Percentiles rank a stretch among this genome's conserved stretches.
phyloP scores from a whole-genome alignment of 768 basidiomycete species.

The Russula foetens region DNA sequence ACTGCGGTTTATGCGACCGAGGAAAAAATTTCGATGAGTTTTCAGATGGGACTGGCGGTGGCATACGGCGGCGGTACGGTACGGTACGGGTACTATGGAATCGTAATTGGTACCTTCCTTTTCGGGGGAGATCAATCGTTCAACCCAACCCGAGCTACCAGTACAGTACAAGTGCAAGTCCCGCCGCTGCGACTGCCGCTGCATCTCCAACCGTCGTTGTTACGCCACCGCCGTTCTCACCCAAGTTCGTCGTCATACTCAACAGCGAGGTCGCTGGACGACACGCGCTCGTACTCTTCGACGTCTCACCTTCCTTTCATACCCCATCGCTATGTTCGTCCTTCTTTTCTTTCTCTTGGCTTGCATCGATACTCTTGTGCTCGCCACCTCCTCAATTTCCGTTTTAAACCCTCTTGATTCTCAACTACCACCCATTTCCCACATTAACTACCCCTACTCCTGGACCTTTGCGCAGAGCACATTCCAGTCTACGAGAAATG shows the following conservation, averaged over 20 bases:
- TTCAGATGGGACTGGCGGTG: neutral
- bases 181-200: no score
- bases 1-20: neutral
- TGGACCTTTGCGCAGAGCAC: conserved; percentile 65
- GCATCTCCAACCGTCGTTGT: neutral
- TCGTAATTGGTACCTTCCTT: neutral
- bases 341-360: conserved; percentile 47
- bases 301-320: conserved; percentile 13
- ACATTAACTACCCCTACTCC: conserved; percentile 50
- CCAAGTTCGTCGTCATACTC: conserved; percentile 10
- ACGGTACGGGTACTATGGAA: no score
- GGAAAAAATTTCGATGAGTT: conserved; percentile 9
- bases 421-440: conserved; percentile 77
- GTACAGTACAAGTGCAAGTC: no score
- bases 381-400: conserved; percentile 29
- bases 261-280: conserved; percentile 25
- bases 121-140: neutral
- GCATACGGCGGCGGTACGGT: no score
- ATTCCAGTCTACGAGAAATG: conserved; percentile 44
- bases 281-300: conserved; percentile 20
- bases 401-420: conserved; percentile 53
- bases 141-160: neutral
- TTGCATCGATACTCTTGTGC: conserved; percentile 36
- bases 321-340: conserved; percentile 52
- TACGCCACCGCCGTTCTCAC: conserved; percentile 9